A percentile compares a stretch with the other conserved stretches of the same genome.
These are phyloP conservation scores for Biscogniauxia marginata DNA, from an alignment of 2,329 filamentous ascomycete species.

Conservation along the genomic window DNA sequence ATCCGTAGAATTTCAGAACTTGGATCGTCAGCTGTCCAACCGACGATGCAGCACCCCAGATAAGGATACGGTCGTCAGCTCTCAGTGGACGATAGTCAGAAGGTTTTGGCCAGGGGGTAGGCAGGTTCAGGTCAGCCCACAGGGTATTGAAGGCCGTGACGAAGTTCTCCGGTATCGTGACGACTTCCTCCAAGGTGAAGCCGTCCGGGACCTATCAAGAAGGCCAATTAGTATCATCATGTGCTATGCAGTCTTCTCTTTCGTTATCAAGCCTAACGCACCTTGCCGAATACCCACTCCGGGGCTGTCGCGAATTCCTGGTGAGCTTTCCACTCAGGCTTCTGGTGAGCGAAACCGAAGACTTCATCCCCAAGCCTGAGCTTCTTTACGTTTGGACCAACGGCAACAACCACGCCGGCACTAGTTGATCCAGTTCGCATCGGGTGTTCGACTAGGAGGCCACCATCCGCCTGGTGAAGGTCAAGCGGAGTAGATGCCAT, in stretches of 20 bases:
- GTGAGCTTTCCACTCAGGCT: conserved; percentile 47
- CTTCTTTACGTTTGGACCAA: conserved; percentile 43
- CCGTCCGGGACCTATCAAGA: conserved; percentile 20
- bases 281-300: conserved; percentile 47
- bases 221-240: conserved; percentile 1
- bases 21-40: conserved; percentile 52
- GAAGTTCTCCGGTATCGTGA: conserved; percentile 55
- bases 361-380: conserved; percentile 55
- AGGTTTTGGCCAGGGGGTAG: conserved; percentile 57
- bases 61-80: conserved; percentile 41
- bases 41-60: conserved; percentile 54
- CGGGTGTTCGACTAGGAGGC: conserved; percentile 50
- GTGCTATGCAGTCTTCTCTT: not conserved
- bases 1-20: conserved; percentile 52
- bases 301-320: conserved; percentile 56
- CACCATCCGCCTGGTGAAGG: conserved; percentile 60
- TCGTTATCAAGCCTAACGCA: conserved; percentile 11
- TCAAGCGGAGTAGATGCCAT: conserved; percentile 61
- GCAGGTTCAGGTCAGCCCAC: conserved; percentile 49
- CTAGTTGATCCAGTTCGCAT: conserved; percentile 50
- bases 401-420: conserved; percentile 52
- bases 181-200: conserved; percentile 24
- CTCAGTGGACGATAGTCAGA: conserved; percentile 36
- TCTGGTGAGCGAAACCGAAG: conserved; percentile 52
- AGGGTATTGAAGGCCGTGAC: conserved; percentile 59